Base-by-base conservation (phyloP, 2,329 filamentous ascomycete species). In the Lizonia empirigonia region DNA sequence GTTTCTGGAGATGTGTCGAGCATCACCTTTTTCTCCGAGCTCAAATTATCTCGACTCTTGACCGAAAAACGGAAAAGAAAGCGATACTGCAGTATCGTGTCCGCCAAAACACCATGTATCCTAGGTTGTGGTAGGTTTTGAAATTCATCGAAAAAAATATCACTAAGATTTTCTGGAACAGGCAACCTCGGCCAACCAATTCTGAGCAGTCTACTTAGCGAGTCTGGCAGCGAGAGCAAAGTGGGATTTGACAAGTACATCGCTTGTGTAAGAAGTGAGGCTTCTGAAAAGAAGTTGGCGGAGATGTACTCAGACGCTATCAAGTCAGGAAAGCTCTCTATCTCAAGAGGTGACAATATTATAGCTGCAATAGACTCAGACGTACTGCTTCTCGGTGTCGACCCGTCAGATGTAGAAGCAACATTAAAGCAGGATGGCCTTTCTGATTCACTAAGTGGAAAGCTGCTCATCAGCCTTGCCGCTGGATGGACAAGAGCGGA, bases 391-490 rank as follows among this genome's bases (percentile, higher is more conserved):
- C 68, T 83, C 1, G 80, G 68, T 2, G 74, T 77, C 2, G 78
- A 82, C 33, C 80, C 80, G 0, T 63, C 74, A 2, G 75, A 79
- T 19, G 72, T 82, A 2, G 59, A 69, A 9, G 30, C 56, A 0
- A 72, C 77, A 0, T 59, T 83, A 5, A 63, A 58, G 0, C 62
- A 76, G 32, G 61, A 71, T 0, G 74, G 73, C 0, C 57, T 81
- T 2, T 40, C 56, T 0, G 69, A 76, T 5, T 77, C 75, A 0
- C 44, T 82, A 1, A 57, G 63, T 0, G 62, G 67, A 4, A 83
- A 82, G 55, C 70, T 82, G 1, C 50, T 82, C 9, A 78, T 82
- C 62, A 82, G 79, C 56, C 74, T 83, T 1, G 76, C 74, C 1
- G 80, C 80, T 1, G 80, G 80, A 1, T 82, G 76, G 77, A 74